Base-by-base conservation (phyloP, 2,329 filamentous ascomycete genomes). In the Aspergillus hortae region DNA sequence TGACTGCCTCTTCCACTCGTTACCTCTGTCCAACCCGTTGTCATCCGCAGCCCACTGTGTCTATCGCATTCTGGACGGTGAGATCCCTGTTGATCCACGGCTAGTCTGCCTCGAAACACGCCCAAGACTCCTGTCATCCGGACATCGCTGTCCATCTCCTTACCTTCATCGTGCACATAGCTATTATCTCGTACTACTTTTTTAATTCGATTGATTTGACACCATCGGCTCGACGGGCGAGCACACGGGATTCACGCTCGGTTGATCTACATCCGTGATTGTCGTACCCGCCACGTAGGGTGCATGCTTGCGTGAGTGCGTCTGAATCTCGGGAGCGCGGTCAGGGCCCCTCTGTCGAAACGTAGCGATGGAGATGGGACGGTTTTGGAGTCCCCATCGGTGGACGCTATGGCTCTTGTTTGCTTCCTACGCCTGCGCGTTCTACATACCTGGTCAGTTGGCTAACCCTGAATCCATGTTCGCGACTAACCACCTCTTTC, bases 371-470 rank as follows among this genome's bases (percentile, higher is more conserved):
- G 56, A 54, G 46, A 23, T 56, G 30, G 35, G 47, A 33, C 53
- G 41, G 49, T 53, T 56, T 33, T 49, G 55, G 30, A 33, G 47
- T 48, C 55, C 48, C 27, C 52, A 38, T 43, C 54, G 47, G 46
- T 69, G 63, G 66, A 51, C 54, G 12, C 44, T 67, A 61, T 79
- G 75, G 66, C 66, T 85, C 33, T 57, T 81, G 49, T 70, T 82
- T 48, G 58, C 81, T 51, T 78, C 79, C 30, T 75, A 77, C 52
- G 74, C 76, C 15, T 76, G 85, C 48, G 88, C 87, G 35, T 95
- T 95, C 70, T 95, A 95, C 70, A 88, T 95, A 61, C 90, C 90
- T 63, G 90, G 90, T 92, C 80, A 63, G 77, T 53, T 33, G 33
- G 44, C 43, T 15, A 7, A 33, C 17, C 14, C 19, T 38, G 15